A percentile compares a stretch with the other conserved stretches of the same genome.
Conservation (phyloP, 2,329 filamentous ascomycete genomes). For the Capronia americana region DNA sequence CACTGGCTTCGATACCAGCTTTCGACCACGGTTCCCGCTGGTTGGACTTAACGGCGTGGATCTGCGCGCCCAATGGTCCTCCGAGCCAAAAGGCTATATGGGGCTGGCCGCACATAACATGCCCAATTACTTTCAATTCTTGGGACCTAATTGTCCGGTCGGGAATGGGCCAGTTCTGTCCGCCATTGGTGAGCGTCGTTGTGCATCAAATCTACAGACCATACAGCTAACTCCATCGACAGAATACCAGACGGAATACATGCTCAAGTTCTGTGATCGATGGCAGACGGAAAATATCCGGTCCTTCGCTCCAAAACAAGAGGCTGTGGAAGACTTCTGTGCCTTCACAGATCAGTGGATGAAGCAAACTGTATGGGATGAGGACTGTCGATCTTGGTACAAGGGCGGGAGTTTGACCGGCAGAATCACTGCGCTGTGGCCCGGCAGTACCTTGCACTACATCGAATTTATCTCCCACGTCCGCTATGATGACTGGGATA, state of each 20-base stretch:
- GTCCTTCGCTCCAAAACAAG: conserved; percentile 2
- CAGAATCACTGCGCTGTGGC: conserved; percentile 18
- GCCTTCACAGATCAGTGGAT: conserved; percentile 13
- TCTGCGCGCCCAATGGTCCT: no score
- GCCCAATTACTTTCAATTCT: conserved; percentile 45
- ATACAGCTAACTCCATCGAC: no score
- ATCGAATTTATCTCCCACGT: conserved; percentile 44
- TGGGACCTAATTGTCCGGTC: conserved; percentile 41
- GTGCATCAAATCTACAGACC: no score
- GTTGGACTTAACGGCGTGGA: no score
- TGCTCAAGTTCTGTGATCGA: conserved; percentile 41
- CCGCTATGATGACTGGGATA: conserved; percentile 46
- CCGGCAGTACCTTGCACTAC: conserved; percentile 42
- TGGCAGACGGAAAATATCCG: conserved; percentile 12
- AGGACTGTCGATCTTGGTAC: conserved; percentile 24
- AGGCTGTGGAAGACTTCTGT: conserved; percentile 3
- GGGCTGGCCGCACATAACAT: conserved; percentile 44
- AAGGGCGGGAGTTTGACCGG: conserved; percentile 3
- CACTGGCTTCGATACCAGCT: conserved; percentile 23
- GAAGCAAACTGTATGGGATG: conserved; percentile 7
- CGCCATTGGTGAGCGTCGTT: no score
- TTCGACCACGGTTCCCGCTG: no score
- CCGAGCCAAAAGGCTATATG: no score
- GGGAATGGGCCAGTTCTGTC: conserved; percentile 41
- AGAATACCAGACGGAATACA: conserved; percentile 52